These are phyloP conservation scores for Begonia fuchsioides DNA, from an alignment of 306 rosid genomes.

Conservation along the genomic window DNA sequence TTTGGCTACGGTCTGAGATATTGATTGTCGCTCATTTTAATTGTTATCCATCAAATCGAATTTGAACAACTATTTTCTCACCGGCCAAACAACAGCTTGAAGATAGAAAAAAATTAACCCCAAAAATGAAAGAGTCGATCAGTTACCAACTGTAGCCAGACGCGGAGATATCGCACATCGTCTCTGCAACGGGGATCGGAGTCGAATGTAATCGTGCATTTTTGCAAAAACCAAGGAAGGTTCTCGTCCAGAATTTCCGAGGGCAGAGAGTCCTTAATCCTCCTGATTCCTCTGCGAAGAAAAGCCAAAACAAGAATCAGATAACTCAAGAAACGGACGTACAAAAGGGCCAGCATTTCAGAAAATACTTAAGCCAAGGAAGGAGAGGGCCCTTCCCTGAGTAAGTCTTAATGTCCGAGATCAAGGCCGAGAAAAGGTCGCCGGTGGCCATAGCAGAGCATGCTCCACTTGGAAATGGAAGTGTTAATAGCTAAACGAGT, in stretches of 20 bases:
- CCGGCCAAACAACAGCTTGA: no score
- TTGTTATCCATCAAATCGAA: no score
- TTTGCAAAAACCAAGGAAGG: slow-evolving; percentile 57
- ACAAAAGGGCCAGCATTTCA: neutral
- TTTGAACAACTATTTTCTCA: no score
- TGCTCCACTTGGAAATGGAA: slow-evolving; percentile 4
- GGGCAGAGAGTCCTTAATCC: slow-evolving; percentile 52
- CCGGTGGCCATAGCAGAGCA: slow-evolving; percentile 17
- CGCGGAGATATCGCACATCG: slow-evolving; percentile 72
- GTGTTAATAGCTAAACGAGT: no score
- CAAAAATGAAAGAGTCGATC: no score
- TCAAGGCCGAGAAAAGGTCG: slow-evolving; percentile 46
- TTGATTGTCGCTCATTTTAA: no score
- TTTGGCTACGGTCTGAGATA: no score
- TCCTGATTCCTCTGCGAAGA: slow-evolving; percentile 60
- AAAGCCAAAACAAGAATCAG: slow-evolving; percentile 4
- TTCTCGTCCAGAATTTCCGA: slow-evolving; percentile 43
- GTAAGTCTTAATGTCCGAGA: slow-evolving; percentile 52
- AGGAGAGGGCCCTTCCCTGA: slow-evolving; percentile 84
- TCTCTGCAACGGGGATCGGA: slow-evolving; percentile 69
- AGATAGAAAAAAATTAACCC: no score
- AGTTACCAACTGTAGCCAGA: slow-evolving; percentile 88
- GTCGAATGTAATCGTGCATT: slow-evolving; percentile 55
- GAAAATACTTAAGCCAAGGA: slow-evolving; percentile 83
- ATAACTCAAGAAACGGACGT: neutral